Conservation (phyloP, 169 alveolate genomes). For the Perkinsus marinus region DNA sequence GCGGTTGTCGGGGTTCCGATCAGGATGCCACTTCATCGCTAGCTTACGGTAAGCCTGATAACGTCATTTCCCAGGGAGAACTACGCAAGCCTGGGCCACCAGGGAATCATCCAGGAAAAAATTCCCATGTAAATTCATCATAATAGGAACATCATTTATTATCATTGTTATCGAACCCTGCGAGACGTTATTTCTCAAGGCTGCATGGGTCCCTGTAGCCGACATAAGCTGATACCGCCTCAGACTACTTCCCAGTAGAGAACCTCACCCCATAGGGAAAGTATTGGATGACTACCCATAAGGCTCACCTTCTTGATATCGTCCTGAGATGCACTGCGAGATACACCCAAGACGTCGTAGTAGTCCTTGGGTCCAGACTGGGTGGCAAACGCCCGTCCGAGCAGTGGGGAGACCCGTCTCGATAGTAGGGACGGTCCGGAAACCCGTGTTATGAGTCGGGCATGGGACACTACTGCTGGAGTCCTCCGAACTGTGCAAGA, state of each 20-base stretch:
- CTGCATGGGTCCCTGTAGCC: too few relatives aligned
- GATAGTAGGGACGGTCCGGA: neutral
- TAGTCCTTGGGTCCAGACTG: slow-evolving; percentile 33
- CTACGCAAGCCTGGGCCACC: too few relatives aligned
- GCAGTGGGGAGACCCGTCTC: neutral
- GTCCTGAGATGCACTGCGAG: slow-evolving; percentile 1
- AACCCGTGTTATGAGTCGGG: neutral
- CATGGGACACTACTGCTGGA: neutral
- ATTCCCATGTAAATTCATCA: too few relatives aligned
- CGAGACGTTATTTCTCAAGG: too few relatives aligned
- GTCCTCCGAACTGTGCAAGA: neutral
- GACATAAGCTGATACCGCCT: too few relatives aligned
- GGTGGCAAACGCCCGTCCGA: neutral
- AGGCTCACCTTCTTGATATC: neutral
- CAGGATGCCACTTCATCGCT: slow-evolving; percentile 60
- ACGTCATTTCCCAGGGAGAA: neutral
- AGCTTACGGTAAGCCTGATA: slow-evolving; percentile 40
- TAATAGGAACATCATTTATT: too few relatives aligned
- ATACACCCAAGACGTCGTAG: slow-evolving; percentile 50
- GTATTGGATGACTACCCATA: too few relatives aligned
- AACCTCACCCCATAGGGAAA: too few relatives aligned
- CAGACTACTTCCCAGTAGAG: too few relatives aligned
- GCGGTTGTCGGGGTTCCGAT: slow-evolving; percentile 44
- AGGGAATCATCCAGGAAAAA: too few relatives aligned
- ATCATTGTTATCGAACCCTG: too few relatives aligned